phyloP scores from a whole-genome alignment of 2,329 filamentous ascomycete species.

The Dactylellina cionopaga region DNA sequence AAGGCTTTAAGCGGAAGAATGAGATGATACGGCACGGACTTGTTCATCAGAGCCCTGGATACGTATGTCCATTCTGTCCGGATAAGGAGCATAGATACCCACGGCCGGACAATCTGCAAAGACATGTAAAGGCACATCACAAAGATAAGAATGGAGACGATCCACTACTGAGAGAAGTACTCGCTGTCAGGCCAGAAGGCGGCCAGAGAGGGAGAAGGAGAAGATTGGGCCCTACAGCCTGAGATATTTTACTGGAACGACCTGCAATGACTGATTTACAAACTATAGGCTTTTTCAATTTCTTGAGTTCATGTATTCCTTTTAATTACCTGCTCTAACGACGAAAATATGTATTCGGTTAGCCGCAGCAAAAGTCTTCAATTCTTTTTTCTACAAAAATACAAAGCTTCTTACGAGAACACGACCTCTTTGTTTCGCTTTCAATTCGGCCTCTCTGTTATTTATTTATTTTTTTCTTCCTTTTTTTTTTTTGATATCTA shows the following conservation, averaged over 20 bases:
- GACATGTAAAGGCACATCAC: conserved; percentile 93
- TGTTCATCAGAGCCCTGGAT: conserved; percentile 92
- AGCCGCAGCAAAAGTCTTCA: conserved; percentile 29
- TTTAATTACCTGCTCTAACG: conserved; percentile 15
- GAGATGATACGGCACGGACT: conserved; percentile 81
- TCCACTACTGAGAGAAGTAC: conserved; percentile 79
- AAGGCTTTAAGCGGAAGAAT: conserved; percentile 77
- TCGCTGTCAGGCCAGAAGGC: conserved; percentile 85
- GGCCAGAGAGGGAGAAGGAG: conserved; percentile 81
- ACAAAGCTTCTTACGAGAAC: conserved; percentile 25
- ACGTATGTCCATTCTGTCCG: conserved; percentile 94
- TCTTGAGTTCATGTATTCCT: conserved; percentile 2
- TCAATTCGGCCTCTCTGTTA: too few species aligned
- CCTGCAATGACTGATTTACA: conserved; percentile 9
- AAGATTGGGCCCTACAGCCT: conserved; percentile 50
- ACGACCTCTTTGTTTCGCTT: conserved; percentile 28
- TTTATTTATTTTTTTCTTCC: background rate
- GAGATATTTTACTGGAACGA: background rate
- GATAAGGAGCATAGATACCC: conserved; percentile 95
- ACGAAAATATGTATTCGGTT: too few species aligned
- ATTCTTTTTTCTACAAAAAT: conserved; percentile 9
- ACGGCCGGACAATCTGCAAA: conserved; percentile 91
- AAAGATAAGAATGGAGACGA: conserved; percentile 90
- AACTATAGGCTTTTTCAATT: conserved; percentile 22
- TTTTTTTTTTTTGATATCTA: conserved; percentile 1